Conservation (phyloP, 148 eudicot species). For the Arbutus unedo region DNA sequence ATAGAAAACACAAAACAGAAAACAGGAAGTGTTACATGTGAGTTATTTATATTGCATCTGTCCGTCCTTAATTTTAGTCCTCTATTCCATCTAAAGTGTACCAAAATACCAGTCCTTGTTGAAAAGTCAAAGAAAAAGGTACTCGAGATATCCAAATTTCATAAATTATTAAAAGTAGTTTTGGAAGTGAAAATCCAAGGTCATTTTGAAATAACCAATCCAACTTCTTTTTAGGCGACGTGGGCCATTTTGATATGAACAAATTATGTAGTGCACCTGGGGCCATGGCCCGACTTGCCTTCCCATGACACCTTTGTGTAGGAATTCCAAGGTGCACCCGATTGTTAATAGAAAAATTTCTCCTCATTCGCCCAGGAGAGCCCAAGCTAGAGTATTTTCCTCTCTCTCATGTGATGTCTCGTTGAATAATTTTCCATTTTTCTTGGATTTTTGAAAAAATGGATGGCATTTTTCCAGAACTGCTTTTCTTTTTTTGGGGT, state of each 20-base stretch:
- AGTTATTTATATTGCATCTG: neutral
- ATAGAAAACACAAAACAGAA: too few relatives aligned
- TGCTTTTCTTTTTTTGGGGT: too few relatives aligned
- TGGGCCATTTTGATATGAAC: neutral
- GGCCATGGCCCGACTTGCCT: neutral
- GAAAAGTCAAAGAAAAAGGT: neutral
- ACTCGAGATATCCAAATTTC: neutral
- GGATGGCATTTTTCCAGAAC: too few relatives aligned
- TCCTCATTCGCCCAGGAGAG: too few relatives aligned
- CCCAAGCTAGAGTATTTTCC: too few relatives aligned
- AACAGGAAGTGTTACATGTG: neutral
- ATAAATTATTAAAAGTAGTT: neutral
- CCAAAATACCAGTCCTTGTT: neutral
- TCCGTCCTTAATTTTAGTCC: neutral
- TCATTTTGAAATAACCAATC: neutral
- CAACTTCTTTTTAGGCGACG: neutral
- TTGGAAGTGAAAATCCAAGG: neutral
- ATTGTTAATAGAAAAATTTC: too few relatives aligned
- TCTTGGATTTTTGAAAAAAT: too few relatives aligned
- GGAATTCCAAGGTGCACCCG: neutral
- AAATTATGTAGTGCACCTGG: neutral
- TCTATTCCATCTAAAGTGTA: neutral
- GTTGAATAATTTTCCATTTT: too few relatives aligned
- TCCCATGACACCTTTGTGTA: neutral
- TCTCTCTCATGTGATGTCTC: too few relatives aligned